These are phyloP conservation scores for Chytriomyces sp. DNA, from an alignment of 192 early-diverging fungal species.

Conservation along the genomic window DNA sequence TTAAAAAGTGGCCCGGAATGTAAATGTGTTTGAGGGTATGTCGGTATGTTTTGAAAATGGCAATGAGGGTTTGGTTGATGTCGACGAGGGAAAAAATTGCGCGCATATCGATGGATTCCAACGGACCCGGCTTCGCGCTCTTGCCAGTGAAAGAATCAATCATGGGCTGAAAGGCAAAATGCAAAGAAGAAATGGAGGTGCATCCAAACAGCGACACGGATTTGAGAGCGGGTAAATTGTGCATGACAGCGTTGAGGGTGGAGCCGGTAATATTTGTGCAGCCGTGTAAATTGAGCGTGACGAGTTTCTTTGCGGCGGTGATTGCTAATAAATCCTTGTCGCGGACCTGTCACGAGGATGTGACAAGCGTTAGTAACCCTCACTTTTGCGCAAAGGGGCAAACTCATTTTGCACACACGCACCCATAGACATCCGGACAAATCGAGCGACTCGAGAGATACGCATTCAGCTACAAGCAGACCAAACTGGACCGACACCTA, in stretches of 20 bases:
- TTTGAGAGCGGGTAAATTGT: neutral
- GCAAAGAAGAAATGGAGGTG: conserved; percentile 17
- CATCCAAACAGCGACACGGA: conserved; percentile 1
- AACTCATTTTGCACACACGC: neutral
- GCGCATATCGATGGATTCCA: conserved; percentile 30
- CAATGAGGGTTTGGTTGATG: conserved; percentile 19
- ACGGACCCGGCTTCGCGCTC: neutral
- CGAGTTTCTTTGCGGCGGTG: neutral
- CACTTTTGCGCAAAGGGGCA: too few species aligned
- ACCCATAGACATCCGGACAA: conserved; percentile 27
- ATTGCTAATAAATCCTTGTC: conserved; percentile 12
- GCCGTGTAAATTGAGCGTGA: neutral
- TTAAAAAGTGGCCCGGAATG: conserved; percentile 31
- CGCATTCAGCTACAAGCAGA: conserved; percentile 8
- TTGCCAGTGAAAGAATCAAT: neutral
- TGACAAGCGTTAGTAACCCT: neutral
- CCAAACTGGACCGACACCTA: neutral
- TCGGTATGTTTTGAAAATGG: conserved; percentile 14
- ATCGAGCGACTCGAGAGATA: neutral
- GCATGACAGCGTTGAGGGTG: conserved; percentile 2
- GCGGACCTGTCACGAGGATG: neutral
- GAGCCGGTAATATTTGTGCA: conserved; percentile 17
- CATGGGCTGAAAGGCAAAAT: conserved; percentile 3
- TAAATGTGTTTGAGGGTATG: conserved; percentile 12
- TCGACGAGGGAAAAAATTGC: conserved; percentile 29